Evolutionary conservation across 1,284 basidiomycete genomes (phyloP).

Genomic region (Leccinum subrobustum): DNA sequence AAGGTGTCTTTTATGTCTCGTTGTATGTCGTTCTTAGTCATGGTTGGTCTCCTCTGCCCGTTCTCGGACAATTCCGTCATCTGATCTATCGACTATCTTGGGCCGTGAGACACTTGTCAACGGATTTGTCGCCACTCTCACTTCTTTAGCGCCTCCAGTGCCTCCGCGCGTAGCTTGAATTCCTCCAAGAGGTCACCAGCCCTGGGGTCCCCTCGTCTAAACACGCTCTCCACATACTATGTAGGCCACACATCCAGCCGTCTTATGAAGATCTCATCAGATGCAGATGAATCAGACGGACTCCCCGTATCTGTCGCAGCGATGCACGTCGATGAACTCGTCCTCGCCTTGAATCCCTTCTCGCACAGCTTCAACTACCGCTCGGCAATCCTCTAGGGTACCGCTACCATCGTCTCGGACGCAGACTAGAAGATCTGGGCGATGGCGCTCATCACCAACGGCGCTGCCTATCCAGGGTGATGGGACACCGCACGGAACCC

Average conservation of each 20-base stretch:
- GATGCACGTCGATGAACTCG: conserved; percentile 28
- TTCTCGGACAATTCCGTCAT: too few species aligned
- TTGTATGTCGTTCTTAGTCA: too few species aligned
- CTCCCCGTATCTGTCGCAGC: conserved; percentile 24
- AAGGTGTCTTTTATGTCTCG: too few species aligned
- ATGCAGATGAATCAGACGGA: conserved; percentile 4
- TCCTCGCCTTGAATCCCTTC: conserved; percentile 25
- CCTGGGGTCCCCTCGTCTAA: background rate
- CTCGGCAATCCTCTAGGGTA: conserved; percentile 25
- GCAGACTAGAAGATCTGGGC: conserved; percentile 27
- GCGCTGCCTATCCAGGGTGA: conserved; percentile 21
- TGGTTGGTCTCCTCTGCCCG: too few species aligned
- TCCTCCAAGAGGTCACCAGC: background rate
- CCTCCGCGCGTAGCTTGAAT: too few species aligned
- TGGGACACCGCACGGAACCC: conserved; percentile 28
- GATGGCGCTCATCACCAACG: conserved; percentile 22
- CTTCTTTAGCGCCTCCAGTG: too few species aligned
- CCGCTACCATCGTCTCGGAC: conserved; percentile 16
- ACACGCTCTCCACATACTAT: background rate
- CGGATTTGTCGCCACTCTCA: too few species aligned
- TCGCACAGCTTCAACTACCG: conserved; percentile 30
- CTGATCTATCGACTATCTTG: too few species aligned
- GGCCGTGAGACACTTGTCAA: too few species aligned
- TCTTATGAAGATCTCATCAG: conserved; percentile 25
- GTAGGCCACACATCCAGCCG: conserved; percentile 27